Base-by-base conservation (phyloP, 2,329 filamentous ascomycete species). In the Nannizzia gypsea region DNA sequence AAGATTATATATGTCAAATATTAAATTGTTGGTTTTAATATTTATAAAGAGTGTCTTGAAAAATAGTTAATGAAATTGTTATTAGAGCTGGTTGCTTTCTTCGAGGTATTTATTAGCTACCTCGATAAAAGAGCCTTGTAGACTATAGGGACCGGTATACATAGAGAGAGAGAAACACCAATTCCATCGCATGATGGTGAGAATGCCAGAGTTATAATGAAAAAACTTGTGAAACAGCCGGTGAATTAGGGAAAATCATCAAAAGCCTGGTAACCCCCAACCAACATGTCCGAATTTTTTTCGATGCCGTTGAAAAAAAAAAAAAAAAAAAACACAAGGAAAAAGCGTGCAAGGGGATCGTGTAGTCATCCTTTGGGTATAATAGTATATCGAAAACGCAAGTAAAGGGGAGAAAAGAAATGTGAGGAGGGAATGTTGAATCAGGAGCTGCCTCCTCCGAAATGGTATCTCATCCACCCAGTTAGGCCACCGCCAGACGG, bases 401-500 rank as follows among this genome's bases (percentile, higher is more conserved):
- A 36, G 31, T 8, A 13, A 11, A 36, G 1, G 31, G 3, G 13
- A 34, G 31, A 8, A 54, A 17, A 28, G 26, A 34, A 4, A 54
- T 36, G 26, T 36, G 15, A 34, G 31, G 22, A 6, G 8, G 15
- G 17, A n/a, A 6, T 31, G 24, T 34, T 17, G 50, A 26, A 20
- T 26, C 13, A 31, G 20, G 11, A 31, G 26, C 48, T 48, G n/a
- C 61, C 57, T 48, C 63, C 62, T 26, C 55, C 58, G 56, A 60
- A 60, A 62, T 63, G 66, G 58, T 62, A 50, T 60, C 65, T 54
- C 56, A 64, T 58, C 61, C 63, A 63, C 26, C 61, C 59, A 3
- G 57, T 6, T 34, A 61, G 48, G 28, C 61, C 55, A 38, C 61
- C 55, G 48, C 52, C 57, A 20, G 38, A 22, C 40, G 34, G 28